Conservation (phyloP, 2,329 filamentous ascomycete genomes). For the Monilinia aucupariae region DNA sequence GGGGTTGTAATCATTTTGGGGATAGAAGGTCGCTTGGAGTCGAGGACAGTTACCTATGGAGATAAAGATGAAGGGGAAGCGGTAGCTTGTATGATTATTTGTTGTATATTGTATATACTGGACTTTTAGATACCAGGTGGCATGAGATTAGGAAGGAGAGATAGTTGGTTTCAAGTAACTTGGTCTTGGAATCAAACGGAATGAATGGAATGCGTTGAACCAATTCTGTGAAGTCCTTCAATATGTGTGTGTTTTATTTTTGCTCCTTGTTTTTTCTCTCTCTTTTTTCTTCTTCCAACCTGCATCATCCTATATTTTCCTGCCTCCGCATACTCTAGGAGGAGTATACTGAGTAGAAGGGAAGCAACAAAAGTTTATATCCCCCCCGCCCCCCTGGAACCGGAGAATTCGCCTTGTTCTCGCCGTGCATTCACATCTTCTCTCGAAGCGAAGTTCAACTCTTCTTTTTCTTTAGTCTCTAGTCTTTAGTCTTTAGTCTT, state of each 20-base stretch:
- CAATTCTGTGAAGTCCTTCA: not conserved
- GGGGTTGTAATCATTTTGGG: constrained; percentile 10
- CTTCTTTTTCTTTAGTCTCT: too few species aligned
- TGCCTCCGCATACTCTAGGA: too few species aligned
- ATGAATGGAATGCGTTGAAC: not conserved
- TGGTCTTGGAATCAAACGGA: not conserved
- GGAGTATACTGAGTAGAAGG: too few species aligned
- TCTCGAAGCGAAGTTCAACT: too few species aligned
- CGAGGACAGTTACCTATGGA: not conserved
- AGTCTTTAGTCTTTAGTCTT: too few species aligned
- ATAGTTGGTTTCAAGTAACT: not conserved
- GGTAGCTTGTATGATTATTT: not conserved
- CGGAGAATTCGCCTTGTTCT: too few species aligned
- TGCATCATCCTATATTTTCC: too few species aligned
- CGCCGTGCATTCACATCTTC: too few species aligned
- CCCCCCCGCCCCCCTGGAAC: too few species aligned
- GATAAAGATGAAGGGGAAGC: not conserved
- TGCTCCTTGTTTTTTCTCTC: too few species aligned
- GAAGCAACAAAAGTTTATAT: too few species aligned
- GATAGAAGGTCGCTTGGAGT: not conserved
- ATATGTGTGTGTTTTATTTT: not conserved
- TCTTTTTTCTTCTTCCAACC: too few species aligned
- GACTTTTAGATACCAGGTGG: constrained; percentile 6
- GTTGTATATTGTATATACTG: constrained; percentile 7
- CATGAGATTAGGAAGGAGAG: not conserved